Evolutionary conservation across 2,329 filamentous ascomycete species (phyloP).

Genomic region (Septoria linicola): DNA sequence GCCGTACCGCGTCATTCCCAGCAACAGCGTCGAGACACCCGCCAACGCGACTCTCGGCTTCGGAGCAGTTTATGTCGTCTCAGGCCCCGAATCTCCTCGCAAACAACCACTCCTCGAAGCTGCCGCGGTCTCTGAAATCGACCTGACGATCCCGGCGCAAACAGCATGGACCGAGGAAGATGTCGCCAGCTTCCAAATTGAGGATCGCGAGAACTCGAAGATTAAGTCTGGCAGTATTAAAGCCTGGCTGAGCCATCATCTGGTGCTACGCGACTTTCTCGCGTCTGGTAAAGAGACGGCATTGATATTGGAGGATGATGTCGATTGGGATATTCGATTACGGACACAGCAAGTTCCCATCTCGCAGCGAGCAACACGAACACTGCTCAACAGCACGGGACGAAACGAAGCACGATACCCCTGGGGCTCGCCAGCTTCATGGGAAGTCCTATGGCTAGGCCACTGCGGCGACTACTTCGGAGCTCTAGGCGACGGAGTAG

Average conservation of each 20-base stretch:
- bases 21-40: background rate
- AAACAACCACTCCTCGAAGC: conserved; percentile 39
- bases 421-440: conserved; percentile 42
- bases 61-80: conserved; percentile 42
- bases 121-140: conserved; percentile 41
- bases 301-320: conserved; percentile 48
- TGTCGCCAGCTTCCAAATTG: conserved; percentile 24
- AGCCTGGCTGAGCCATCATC: conserved; percentile 45
- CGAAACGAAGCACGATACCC: conserved; percentile 32
- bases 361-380: conserved; percentile 42
- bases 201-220: conserved; percentile 27
- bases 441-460: conserved; percentile 44
- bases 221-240: conserved; percentile 41
- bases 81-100: conserved; percentile 38
- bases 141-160: conserved; percentile 42
- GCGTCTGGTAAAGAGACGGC: conserved; percentile 33
- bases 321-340: conserved; percentile 48
- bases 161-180: conserved; percentile 41
- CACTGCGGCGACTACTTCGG: conserved; percentile 45
- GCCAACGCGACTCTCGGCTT: conserved; percentile 28
- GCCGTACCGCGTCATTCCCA: too few species aligned
- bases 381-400: conserved; percentile 32
- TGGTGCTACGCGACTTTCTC: conserved; percentile 44
- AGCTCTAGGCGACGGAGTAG: conserved; percentile 13
- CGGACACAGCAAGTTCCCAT: conserved; percentile 45